Evolutionary conservation across 169 alveolate species (phyloP).

Genomic region (Miamiensis avidus): DNA sequence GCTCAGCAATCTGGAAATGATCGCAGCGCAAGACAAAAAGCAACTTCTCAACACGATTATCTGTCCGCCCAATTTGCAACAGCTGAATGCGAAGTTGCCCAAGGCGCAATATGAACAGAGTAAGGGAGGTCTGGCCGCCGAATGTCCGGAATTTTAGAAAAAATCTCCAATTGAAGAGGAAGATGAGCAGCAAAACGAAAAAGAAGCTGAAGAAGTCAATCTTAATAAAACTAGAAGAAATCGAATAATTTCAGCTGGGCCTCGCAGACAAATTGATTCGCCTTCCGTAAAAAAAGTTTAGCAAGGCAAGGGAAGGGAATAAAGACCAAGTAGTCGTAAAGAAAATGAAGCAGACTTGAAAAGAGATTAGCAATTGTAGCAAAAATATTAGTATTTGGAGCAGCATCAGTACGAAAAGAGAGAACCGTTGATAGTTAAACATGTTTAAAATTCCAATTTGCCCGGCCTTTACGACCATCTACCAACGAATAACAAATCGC

Average conservation of each 20-base stretch:
- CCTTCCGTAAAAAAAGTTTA: background rate
- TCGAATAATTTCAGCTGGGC: background rate
- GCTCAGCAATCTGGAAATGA: background rate
- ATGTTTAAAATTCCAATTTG: too few species aligned
- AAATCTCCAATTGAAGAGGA: too few species aligned
- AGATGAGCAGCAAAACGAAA: background rate
- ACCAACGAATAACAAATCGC: too few species aligned
- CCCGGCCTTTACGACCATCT: too few species aligned
- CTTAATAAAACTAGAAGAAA: background rate
- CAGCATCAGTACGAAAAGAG: too few species aligned
- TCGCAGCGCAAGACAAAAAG: background rate
- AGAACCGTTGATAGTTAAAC: too few species aligned
- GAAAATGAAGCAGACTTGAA: background rate
- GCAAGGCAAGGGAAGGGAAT: background rate
- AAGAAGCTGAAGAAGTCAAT: background rate
- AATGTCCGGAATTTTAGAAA: background rate
- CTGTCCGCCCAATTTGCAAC: conserved; percentile 42
- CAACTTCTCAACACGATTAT: conserved; percentile 39
- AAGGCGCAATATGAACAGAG: conserved; percentile 38
- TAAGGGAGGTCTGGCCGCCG: too few species aligned
- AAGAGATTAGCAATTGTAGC: background rate
- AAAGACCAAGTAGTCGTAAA: background rate
- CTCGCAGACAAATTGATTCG: background rate
- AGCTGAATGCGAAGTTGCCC: conserved; percentile 42
- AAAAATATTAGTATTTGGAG: too few species aligned